These are phyloP conservation scores for Fusarium papillatum DNA, from an alignment of 2,329 filamentous ascomycete genomes.

Conservation along the genomic window DNA sequence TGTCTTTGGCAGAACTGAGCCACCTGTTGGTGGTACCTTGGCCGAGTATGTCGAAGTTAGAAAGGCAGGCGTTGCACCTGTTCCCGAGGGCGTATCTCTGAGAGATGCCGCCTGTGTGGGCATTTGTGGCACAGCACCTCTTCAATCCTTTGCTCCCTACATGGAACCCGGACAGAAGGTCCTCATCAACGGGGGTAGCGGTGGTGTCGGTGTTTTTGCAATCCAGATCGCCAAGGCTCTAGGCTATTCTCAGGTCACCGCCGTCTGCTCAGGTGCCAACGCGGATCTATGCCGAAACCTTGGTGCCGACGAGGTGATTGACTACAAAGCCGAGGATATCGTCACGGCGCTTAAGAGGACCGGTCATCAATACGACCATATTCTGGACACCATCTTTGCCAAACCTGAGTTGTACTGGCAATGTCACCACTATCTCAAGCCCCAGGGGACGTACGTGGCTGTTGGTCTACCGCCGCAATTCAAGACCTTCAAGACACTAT, in stretches of 20 bases:
- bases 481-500: constrained; percentile 14
- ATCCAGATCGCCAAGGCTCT: constrained; percentile 31
- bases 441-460: constrained; percentile 17
- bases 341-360: neutral
- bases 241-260: constrained; percentile 14
- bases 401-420: constrained; percentile 30
- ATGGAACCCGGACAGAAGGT: constrained; percentile 10
- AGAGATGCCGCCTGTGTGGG: constrained; percentile 27
- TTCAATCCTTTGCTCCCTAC: constrained; percentile 13
- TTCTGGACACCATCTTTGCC: constrained; percentile 28
- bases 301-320: constrained; percentile 18
- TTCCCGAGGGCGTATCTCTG: constrained; percentile 13
- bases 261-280: constrained; percentile 22
- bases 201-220: constrained; percentile 31
- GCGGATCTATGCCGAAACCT: constrained; percentile 13
- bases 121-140: constrained; percentile 22
- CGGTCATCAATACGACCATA: constrained; percentile 8
- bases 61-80: neutral
- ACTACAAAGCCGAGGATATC: constrained; percentile 15
- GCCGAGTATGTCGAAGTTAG: constrained; percentile 33
- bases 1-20: constrained; percentile 30
- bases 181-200: constrained; percentile 32
- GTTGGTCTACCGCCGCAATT: constrained; percentile 16
- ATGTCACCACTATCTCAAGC: constrained; percentile 21
- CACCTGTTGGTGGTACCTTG: constrained; percentile 14